Base-by-base conservation (phyloP, 345 rosid species). In the Eucalyptus pauciflora region DNA sequence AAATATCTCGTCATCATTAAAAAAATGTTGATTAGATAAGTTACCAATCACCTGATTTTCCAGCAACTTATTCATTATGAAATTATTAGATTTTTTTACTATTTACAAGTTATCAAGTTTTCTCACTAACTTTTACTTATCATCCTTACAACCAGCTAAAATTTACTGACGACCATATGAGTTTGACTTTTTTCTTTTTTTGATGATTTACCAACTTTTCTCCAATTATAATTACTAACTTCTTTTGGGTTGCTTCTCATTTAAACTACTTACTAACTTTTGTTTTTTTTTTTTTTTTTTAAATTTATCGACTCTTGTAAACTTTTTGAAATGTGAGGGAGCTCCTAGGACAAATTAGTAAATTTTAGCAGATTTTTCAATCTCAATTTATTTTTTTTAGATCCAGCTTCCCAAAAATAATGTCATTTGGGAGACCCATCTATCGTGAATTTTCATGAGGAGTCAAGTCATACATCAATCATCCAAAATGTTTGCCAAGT, bases 141-240 rank as follows among this genome's bases (percentile, higher is more conserved):
- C 58, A 24, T 52, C 18, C 0, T 0, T 18, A 7, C 58, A 0
- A 1, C n/a, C n/a, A n/a, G 25, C 24, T 18, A 1, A 52, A 52
- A 18, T 52, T 52, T 52, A 52, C 58, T 52, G 18, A 52, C 58
- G 1, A 18, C 58, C 58, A 18, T 52, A 52, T 52, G 58, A 52
- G 1, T 52, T 18, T 52, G 58, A 18, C 58, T 52, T 52, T 52
- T 2, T 52, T 52, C n/a, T n/a, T n/a, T n/a, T n/a, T n/a, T 52
- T 18, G 1, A 52, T 52, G 24, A 52, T 52, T 52, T 52, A 52
- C 58, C 25, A 52, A 52, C 58, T 52, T 52, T 52, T 52, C 58
- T 18, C 58, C 0, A 1, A 52, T 52, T 18, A 52, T 52, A 52
- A 52, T 52, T 52, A 52, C 10, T 18, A 52, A 52, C 58, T 52